Evolutionary conservation across 345 rosid species (phyloP), one percentile per base, ranked within the genome.

Genomic region (Lepidium africanum): DNA sequence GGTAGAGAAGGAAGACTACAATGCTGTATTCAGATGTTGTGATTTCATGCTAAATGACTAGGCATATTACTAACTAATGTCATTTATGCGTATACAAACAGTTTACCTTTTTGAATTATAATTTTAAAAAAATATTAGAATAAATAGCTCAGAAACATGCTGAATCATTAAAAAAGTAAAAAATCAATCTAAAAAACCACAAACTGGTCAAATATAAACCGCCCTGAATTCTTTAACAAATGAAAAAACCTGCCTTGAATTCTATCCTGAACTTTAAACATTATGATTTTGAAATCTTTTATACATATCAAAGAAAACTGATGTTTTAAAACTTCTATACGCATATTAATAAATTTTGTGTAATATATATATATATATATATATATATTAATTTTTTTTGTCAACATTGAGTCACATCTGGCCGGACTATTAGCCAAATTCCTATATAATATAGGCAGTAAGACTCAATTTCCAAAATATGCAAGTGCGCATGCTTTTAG

Each of bases 21-120:
- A 59, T 49, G 59, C 38, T 49, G 15, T 49, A 49, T 58, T 47
- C 65, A 69, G 12, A 68, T 46, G n/a, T n/a, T 57, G 48, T 46
- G 30, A 36, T 46, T 46, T 8, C 72, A 68, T 68, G 72, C 65
- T 25, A 68, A 10, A 47, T 14, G 7, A 25, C 49, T 16, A 13
- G 38, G 12, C 11, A 16, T 25, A 69, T 8, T 7, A 59, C 58
- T 3, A 15, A 3, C 10, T 59, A 39, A 5, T n/a, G 38, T 69
- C 3, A 23, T 45, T 45, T n/a, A 14, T n/a, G 13, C 61, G 21
- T 53, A 2, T 30, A 12, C 14, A 41, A 52, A 3, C 27, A 16
- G 70, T 52, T 52, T 3, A 27, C 6, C 5, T 27, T 25, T 25
- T 25, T 25, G n/a, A n/a, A n/a, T n/a, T n/a, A n/a, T n/a, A n/a